phyloP scores from a whole-genome alignment of 2,329 filamentous ascomycete species.

The Acrodontium crateriforme region DNA sequence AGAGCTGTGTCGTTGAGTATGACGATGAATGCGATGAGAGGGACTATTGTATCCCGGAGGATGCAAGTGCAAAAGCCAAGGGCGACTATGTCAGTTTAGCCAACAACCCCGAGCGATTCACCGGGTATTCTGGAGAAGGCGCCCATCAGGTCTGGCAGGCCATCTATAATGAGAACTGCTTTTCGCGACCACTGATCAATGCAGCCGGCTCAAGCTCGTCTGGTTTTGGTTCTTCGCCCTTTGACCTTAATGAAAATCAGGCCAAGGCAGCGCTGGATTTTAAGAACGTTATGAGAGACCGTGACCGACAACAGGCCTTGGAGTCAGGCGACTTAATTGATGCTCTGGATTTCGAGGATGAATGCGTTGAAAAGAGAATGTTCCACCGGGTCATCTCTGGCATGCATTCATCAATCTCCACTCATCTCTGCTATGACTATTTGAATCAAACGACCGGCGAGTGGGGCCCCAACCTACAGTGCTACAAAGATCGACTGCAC shows the following conservation, averaged over 20 bases:
- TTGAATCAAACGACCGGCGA: constrained; percentile 87
- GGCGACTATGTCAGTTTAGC: constrained; percentile 93
- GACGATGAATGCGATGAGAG: constrained; percentile 94
- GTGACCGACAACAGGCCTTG: constrained; percentile 46
- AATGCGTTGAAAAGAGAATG: constrained; percentile 96
- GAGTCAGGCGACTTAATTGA: constrained; percentile 37
- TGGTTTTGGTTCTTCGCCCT: constrained; percentile 11
- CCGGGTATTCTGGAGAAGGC: constrained; percentile 76
- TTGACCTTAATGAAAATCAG: constrained; percentile 30
- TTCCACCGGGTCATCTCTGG: constrained; percentile 92
- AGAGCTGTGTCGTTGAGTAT: constrained; percentile 94
- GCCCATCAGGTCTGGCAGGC: constrained; percentile 89
- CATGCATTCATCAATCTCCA: constrained; percentile 96
- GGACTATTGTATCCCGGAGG: constrained; percentile 92
- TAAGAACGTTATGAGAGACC: constrained; percentile 44
- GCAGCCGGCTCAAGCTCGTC: constrained; percentile 11
- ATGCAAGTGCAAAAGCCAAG: constrained; percentile 72
- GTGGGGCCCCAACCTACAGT: constrained; percentile 82
- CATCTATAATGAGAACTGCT: constrained; percentile 96
- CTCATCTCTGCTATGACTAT: constrained; percentile 91
- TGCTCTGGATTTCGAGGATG: constrained; percentile 66
- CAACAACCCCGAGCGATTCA: constrained; percentile 90
- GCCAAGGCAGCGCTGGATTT: constrained; percentile 46
- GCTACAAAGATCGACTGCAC: constrained; percentile 80
- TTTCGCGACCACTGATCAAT: constrained; percentile 36